Base-by-base conservation (phyloP, 2,329 filamentous ascomycete species). In the Myriangium duriaei region DNA sequence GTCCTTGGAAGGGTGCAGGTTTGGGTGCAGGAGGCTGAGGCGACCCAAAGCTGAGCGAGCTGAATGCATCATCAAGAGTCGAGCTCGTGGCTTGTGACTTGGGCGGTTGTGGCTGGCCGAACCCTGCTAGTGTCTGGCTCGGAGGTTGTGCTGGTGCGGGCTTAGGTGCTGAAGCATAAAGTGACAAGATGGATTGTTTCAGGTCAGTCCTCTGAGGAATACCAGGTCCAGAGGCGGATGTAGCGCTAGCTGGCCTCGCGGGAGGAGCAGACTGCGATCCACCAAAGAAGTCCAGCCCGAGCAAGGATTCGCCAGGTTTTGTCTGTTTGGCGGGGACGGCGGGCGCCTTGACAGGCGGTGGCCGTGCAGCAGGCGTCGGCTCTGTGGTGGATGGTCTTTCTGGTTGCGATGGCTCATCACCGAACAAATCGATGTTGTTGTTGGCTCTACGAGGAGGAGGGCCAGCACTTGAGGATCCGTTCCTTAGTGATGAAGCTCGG, bases 111-210 rank as follows among this genome's bases (percentile, higher is more conserved):
- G 58, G 54, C 7, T 63, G 60, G 28, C 58, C 57, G 30, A 62
- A 62, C 4, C 36, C 30, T 11, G 28, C 30, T 12, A 39, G 32
- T 3, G 29, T 21, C 11, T 39, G 36, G 16, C 28, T 32, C 13
- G 30, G 11, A 26, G 64, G 54, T 39, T 63, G 63, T 30, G 68
- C 61, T 7, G 74, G 67, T 49, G 82, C 80, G n/a, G 83, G 76
- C 53, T 85, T 81, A 1, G 86, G 81, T 4, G 76, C 75, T 5
- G 84, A 81, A 9, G 87, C 85, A 56, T 98, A 98, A 11, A 98
- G 71, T 5, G 91, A 98, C 34, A 98, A 64, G 43, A 98, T 98
- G 2, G 88, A 96, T 60, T 95, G 88, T 62, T 98, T 98, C 43
- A 98, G 67, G 55, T 98, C 91, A 2, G 88, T 87, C 44, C 91